Evolutionary conservation across 2,329 filamentous ascomycete genomes (phyloP), one percentile per base, ranked within the genome.

Genomic region (Colletotrichum tamarilloi): DNA sequence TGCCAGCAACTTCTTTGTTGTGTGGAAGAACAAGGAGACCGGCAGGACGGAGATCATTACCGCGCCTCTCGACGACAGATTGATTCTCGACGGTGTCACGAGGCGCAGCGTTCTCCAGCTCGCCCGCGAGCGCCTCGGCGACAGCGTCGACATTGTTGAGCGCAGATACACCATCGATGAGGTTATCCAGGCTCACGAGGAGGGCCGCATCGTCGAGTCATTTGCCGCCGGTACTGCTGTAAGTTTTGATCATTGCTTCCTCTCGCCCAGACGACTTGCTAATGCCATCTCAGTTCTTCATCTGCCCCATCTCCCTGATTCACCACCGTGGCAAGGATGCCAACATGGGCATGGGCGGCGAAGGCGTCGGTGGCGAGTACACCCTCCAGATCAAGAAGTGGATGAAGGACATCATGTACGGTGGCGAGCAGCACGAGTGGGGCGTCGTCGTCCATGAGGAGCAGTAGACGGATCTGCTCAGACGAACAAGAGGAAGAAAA

Each of bases 81-180:
- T 98, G 74, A 97, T 98, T 77, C 87, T 98, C 3, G 93, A 96
- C 75, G 95, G 95, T 75, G 92, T 98, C 12, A 98, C 95, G n/a
- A 88, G 95, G 65, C 88, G 93, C 67, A 95, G 93, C 77, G 91
- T 95, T 24, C 82, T 98, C 46, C 92, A 96, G 76, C 86, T 97
- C 24, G 92, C 90, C 1, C 87, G 89, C 28, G 87, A 92, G 81
- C 87, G 92, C 8, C 83, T 97, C 12, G 81, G 83, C 1, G 85
- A 82, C 42, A 86, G 91, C 75, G 67, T 92, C 2, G 92, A 95
- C 77, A 88, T 97, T 52, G 92, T 96, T 0, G 95, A 98, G 90
- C 88, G 93, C 76, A 91, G 91, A 76, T 97, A 96, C 84, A 95
- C 91, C 26, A 97, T 98, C 80, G 85, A 88, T 35, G 95, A 98